A percentile compares a stretch with the other conserved stretches of the same genome.
These are phyloP conservation scores for Aureobasidium sp. DNA, from an alignment of 2,329 filamentous ascomycete genomes.

Conservation along the genomic window DNA sequence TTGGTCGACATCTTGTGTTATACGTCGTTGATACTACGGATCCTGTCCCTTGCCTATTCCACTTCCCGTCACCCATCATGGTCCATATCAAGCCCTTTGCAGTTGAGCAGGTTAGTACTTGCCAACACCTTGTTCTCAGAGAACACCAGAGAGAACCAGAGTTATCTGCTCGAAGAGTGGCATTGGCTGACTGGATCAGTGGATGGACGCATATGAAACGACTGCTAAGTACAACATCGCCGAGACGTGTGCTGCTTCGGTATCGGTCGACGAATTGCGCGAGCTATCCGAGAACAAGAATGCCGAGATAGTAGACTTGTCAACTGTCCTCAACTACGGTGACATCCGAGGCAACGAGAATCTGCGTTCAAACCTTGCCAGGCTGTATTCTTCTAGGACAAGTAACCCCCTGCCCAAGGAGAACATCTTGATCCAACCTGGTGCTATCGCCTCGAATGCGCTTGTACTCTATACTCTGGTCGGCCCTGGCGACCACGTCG, in stretches of 20 bases:
- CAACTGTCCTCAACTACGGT: conserved; percentile 61
- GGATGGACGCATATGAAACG: conserved; percentile 48
- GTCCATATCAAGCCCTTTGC: conserved; percentile 54
- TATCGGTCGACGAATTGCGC: conserved; percentile 61
- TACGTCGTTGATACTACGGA: neutral
- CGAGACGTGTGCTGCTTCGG: conserved; percentile 68
- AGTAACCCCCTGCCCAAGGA: conserved; percentile 43
- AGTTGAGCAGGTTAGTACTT: conserved; percentile 55
- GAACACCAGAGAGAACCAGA: conserved; percentile 16
- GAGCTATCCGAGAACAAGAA: conserved; percentile 47
- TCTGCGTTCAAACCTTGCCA: conserved; percentile 56
- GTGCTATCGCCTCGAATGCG: conserved; percentile 79
- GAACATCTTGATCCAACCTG: conserved; percentile 66
- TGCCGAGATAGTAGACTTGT: conserved; percentile 38
- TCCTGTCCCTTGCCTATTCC: neutral
- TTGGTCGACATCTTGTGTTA: neutral
- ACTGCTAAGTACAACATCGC: conserved; percentile 58
- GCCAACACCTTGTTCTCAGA: neutral
- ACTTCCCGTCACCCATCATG: conserved; percentile 32
- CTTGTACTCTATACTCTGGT: conserved; percentile 66
- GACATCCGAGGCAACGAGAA: conserved; percentile 58
- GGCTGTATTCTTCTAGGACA: conserved; percentile 52
- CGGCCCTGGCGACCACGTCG: conserved; percentile 67
- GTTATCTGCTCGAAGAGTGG: conserved; percentile 22
- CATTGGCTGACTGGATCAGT: conserved; percentile 30